Base-by-base conservation (phyloP, 2,329 filamentous ascomycete genomes). In the Fusarium sp. region DNA sequence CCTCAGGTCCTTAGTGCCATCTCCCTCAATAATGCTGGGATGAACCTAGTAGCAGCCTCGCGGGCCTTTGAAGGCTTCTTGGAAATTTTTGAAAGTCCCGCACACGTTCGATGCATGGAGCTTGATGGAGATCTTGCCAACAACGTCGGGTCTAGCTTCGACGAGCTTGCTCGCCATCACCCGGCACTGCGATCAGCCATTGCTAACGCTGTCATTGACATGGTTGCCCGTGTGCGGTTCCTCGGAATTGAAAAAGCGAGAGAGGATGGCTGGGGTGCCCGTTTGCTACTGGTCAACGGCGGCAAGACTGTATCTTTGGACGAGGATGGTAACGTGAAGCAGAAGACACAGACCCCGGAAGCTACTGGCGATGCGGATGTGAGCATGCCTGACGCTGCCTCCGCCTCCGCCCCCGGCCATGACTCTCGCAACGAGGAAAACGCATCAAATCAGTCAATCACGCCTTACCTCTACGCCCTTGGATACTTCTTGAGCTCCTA, bases 111-210 rank as follows among this genome's bases (percentile, higher is more conserved):
- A 73, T 91, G 91, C 68, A 90, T 99, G 85, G 89, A 93, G 67
- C 84, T 85, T 39, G 95, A 97, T 70, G 83, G 86, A 7, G 83
- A 85, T 37, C 84, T 97, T 61, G 87, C 94, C 12, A 87, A 87
- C 30, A 88, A 89, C 41, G 86, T 99, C 51, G 96, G 96, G 13
- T 88, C 88, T 26, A 92, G 90, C 42, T 98, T 99, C 75, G 96
- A 99, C 78, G 96, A 99, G 79, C 86, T 99, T 62, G 92, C 95
- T 54, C 90, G 96, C 42, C 96, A 99, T 77, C 96, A 99, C 75
- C 96, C 97, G 1, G 86, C 89, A 23, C 82, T 99, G 45, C 93
- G 94, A 71, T 86, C 87, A 12, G 87, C 90, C 5, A 96, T 99
- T 62, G 89, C 95, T 67, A 91, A 92, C 68, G 91, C 93, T n/a